These are phyloP conservation scores for Arachnomyces sp. DNA, from an alignment of 2,329 filamentous ascomycete genomes.

Conservation along the genomic window DNA sequence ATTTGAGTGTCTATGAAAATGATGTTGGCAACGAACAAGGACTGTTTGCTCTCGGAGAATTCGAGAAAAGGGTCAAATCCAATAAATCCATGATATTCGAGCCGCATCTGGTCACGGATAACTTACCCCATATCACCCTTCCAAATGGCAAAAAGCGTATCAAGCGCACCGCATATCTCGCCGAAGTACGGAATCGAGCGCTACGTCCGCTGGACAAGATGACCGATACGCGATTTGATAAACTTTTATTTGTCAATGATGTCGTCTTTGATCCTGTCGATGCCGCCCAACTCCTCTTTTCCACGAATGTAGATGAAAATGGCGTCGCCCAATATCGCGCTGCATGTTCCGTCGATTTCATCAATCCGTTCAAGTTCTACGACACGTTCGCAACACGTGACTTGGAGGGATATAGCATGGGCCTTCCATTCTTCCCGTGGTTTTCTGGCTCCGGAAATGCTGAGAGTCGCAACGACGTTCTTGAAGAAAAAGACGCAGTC, in stretches of 20 bases:
- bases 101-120: conserved; percentile 49
- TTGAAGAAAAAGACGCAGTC: conserved; percentile 52
- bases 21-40: conserved; percentile 51
- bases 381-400: conserved; percentile 70
- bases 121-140: conserved; percentile 53
- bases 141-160: conserved; percentile 57
- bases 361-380: conserved; percentile 67
- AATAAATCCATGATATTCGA: conserved; percentile 52
- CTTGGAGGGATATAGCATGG: conserved; percentile 59
- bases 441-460: conserved; percentile 50
- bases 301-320: conserved; percentile 47
- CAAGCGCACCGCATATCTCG: conserved; percentile 67
- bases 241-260: conserved; percentile 59
- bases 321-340: conserved; percentile 57
- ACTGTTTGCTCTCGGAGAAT: conserved; percentile 42
- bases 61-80: conserved; percentile 47
- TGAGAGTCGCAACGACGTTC: conserved; percentile 54
- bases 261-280: conserved; percentile 55
- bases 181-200: conserved; percentile 64
- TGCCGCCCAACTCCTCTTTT: conserved; percentile 54
- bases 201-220: conserved; percentile 53
- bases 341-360: conserved; percentile 69
- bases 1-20: conserved; percentile 67
- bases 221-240: conserved; percentile 43
- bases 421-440: conserved; percentile 66